Conservation (phyloP, 2,329 filamentous ascomycete genomes). For the Claviceps humidiphila region DNA sequence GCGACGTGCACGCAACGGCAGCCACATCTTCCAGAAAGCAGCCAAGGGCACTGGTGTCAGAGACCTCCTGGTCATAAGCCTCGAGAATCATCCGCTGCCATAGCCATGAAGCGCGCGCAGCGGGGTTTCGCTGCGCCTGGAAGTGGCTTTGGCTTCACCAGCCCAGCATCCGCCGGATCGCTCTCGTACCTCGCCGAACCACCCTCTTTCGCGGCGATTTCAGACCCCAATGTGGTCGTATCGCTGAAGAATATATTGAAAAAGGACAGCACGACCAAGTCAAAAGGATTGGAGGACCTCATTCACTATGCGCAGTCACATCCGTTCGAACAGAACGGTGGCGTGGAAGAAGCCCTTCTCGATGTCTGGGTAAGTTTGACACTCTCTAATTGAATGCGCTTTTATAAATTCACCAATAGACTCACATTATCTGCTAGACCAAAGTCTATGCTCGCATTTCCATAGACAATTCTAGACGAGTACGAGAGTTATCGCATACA, state of each 20-base stretch:
- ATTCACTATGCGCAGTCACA: constrained; percentile 46
- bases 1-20: not conserved
- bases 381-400: not conserved
- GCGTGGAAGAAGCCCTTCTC: constrained; percentile 67
- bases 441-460: constrained; percentile 78
- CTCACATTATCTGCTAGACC: constrained; percentile 37
- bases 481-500: constrained; percentile 73
- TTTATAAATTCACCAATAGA: not conserved
- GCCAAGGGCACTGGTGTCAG: not conserved
- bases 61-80: not conserved
- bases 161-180: constrained; percentile 28
- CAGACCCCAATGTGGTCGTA: constrained; percentile 70
- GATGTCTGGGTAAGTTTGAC: constrained; percentile 63
- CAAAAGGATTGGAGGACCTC: constrained; percentile 80
- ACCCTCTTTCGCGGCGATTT: constrained; percentile 64
- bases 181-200: constrained; percentile 83
- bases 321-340: constrained; percentile 40
- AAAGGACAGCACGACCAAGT: constrained; percentile 84
- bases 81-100: not conserved
- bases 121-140: constrained; percentile 8
- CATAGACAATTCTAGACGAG: constrained; percentile 77
- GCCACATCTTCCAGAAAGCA: not conserved
- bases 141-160: constrained; percentile 19
- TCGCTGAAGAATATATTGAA: constrained; percentile 88
- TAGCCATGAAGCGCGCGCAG: constrained; percentile 6